These are phyloP conservation scores for Mucor saturninus DNA, from an alignment of 371 early-diverging fungal genomes.

Conservation along the genomic window DNA sequence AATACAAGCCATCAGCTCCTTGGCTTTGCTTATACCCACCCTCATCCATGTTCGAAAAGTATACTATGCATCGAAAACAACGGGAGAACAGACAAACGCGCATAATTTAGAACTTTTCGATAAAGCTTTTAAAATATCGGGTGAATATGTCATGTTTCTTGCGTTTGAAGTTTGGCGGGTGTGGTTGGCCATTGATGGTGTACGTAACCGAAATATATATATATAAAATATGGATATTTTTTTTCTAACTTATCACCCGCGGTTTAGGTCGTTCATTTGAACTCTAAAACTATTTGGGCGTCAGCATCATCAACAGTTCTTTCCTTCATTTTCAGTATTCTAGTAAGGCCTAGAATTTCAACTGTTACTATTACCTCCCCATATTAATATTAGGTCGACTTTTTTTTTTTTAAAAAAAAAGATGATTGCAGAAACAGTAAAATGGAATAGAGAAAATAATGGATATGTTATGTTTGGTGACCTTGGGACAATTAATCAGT, in stretches of 20 bases:
- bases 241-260: neutral
- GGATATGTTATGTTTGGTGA: neutral
- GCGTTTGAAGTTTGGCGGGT: slow-evolving; percentile 13
- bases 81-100: too few relatives aligned
- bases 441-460: neutral
- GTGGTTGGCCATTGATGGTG: slow-evolving; percentile 19
- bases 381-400: neutral
- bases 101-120: neutral
- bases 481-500: neutral
- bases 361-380: neutral
- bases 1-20: too few relatives aligned
- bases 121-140: neutral
- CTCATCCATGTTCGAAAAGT: too few relatives aligned
- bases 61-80: too few relatives aligned
- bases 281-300: slow-evolving; percentile 16
- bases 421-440: slow-evolving; percentile 10
- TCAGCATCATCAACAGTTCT: slow-evolving; percentile 11
- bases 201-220: neutral
- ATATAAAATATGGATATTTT: neutral
- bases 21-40: too few relatives aligned
- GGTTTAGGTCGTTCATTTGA: slow-evolving; percentile 9
- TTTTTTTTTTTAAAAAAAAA: neutral
- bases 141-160: slow-evolving; percentile 15
- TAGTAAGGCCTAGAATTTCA: neutral
- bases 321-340: slow-evolving; percentile 14